Conservation (phyloP, 2,329 filamentous ascomycete species). For the Tolypocladium ovalisporum region DNA sequence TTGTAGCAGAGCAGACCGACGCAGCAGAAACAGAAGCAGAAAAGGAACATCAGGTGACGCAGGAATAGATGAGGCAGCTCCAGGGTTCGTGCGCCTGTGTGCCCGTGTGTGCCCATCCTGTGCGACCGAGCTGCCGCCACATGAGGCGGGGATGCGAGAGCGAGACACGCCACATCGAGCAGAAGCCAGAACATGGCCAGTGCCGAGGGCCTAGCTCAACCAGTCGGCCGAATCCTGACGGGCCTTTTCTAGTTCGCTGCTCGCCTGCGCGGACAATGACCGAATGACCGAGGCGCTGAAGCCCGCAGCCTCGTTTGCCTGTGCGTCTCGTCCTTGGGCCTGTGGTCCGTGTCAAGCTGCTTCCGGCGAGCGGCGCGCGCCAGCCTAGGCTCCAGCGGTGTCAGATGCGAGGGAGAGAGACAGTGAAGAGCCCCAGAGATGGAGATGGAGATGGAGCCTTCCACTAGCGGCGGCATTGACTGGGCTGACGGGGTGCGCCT, state of each 20-base stretch:
- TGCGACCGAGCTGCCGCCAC: neutral
- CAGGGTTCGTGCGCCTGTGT: neutral
- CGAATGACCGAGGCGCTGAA: neutral
- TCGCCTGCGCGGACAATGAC: neutral
- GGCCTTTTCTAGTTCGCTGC: neutral
- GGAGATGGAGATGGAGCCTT: constrained; percentile 2
- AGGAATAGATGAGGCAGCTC: neutral
- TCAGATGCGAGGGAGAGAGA: neutral
- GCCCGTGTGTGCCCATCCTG: neutral
- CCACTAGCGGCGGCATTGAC: constrained; percentile 6
- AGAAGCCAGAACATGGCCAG: neutral
- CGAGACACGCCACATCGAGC: neutral
- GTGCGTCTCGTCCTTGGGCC: neutral
- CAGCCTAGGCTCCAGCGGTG: neutral
- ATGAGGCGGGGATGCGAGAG: neutral
- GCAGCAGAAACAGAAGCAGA: constrained; percentile 13
- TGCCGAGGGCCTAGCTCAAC: neutral
- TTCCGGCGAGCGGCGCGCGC: neutral
- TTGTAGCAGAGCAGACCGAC: neutral
- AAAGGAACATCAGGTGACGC: constrained; percentile 6
- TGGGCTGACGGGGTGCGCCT: constrained; percentile 4
- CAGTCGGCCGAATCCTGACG: neutral
- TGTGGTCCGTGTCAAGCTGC: neutral
- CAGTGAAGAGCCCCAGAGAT: neutral
- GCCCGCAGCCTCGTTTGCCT: neutral